Base-by-base conservation (phyloP, 352 stramenopile genomes). In the Phytophthora rubi region DNA sequence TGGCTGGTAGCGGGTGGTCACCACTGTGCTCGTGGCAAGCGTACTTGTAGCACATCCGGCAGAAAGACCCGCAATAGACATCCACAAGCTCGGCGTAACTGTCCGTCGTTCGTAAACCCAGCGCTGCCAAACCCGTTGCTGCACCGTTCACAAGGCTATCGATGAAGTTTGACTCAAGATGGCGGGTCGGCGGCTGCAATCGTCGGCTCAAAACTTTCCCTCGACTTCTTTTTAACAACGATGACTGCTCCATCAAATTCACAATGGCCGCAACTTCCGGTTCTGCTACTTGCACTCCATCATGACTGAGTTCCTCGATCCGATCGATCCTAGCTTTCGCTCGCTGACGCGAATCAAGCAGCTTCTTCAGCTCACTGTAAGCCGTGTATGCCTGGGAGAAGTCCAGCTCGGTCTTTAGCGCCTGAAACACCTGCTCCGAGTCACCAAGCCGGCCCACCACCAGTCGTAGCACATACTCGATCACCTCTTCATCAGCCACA, bases 11-110 rank as follows among this genome's bases (percentile, higher is more conserved):
- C 12, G 87, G 83, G 49, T 92, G 87, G 47, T 94, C 82, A 32
- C 87, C 92, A 2, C 92, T 89, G 71, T 98, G 94, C 28, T 96
- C 76, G 42, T 91, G 88, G 53, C 93, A 98, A 62, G 96, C 87
- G 65, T 98, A 98, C 44, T 72, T 89, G 70, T 97, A 98, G 75
- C 94, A 98, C 77, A 93, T 89, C 26, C 90, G 80, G 62, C 94
- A 98, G 57, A 98, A 97, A 1, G 97, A 70, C 21, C 93, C 79
- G 32, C 83, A 75, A 66, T 94, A 98, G 2, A 87, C 90, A 68
- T 96, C 83, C 48, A 88, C 89, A 15, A 96, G 63, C 30, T 90
- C 76, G 10, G 66, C 72, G 51, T 97, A 98, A 10, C 79, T 79
- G 33, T 68, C 78, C 9, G 82, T 84, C 37, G 77, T 59, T 1